Evolutionary conservation across 2,329 filamentous ascomycete species (phyloP).

Genomic region (Ceratocystis lukuohia): DNA sequence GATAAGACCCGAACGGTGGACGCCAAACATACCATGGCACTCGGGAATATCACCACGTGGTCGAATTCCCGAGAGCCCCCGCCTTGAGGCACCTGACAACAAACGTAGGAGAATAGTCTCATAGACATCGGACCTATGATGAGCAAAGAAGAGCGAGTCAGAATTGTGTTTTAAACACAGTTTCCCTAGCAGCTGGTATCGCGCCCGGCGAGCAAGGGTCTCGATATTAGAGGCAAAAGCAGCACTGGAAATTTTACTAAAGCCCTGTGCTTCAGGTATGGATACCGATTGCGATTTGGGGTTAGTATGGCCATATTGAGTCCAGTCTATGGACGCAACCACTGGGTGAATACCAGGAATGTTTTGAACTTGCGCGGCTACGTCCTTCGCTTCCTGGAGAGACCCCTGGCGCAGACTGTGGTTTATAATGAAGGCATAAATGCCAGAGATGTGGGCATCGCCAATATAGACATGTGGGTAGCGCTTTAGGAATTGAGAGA

Average conservation of each 20-base stretch:
- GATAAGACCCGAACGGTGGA: slow-evolving; percentile 50
- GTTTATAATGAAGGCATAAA: slow-evolving; percentile 41
- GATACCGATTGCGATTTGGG: neutral
- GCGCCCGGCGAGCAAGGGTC: slow-evolving; percentile 55
- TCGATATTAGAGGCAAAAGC: slow-evolving; percentile 52
- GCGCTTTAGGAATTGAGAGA: slow-evolving; percentile 34
- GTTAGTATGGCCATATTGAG: slow-evolving; percentile 12
- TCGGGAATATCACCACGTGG: slow-evolving; percentile 61
- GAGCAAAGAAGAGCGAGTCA: slow-evolving; percentile 57
- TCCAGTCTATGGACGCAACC: slow-evolving; percentile 25
- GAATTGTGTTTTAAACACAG: slow-evolving; percentile 42
- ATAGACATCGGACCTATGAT: slow-evolving; percentile 82
- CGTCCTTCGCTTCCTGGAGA: slow-evolving; percentile 36
- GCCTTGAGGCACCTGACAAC: slow-evolving; percentile 44
- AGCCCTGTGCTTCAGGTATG: neutral
- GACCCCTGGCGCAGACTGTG: slow-evolving; percentile 44
- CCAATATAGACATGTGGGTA: slow-evolving; percentile 30
- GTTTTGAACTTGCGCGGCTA: slow-evolving; percentile 30
- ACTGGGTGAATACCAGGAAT: slow-evolving; percentile 26
- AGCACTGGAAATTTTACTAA: slow-evolving; percentile 26
- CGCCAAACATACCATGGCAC: slow-evolving; percentile 60
- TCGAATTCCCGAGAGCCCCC: slow-evolving; percentile 61
- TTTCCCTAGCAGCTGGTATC: slow-evolving; percentile 58
- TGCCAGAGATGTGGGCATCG: slow-evolving; percentile 33
- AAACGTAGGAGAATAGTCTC: slow-evolving; percentile 81